phyloP scores from a whole-genome alignment of 2,329 filamentous ascomycete genomes.

The Teratosphaeria pseudoeucalypti region DNA sequence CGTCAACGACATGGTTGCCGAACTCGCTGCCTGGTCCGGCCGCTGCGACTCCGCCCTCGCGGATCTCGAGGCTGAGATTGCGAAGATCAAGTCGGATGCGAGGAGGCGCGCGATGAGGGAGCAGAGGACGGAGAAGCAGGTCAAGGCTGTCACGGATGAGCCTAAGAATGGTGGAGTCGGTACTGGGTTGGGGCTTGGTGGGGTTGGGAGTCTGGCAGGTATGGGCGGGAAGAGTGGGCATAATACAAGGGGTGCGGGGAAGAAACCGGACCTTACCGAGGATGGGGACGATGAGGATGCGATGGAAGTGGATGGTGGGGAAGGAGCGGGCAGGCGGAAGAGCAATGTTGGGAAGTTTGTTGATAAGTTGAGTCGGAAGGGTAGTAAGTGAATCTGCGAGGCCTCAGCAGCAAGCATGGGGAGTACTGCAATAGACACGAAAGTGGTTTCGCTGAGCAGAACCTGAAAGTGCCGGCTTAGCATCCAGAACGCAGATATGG shows the following conservation, averaged over 20 bases:
- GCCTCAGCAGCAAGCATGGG: not conserved
- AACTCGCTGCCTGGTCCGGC: conserved; percentile 64
- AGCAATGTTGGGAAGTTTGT: not conserved
- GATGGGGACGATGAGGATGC: conserved; percentile 21
- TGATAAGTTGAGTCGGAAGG: not conserved
- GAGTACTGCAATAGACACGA: not conserved
- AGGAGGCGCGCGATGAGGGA: conserved; percentile 32
- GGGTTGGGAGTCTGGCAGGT: conserved; percentile 6
- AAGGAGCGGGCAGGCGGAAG: not conserved
- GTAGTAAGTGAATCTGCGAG: not conserved
- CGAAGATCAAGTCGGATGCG: conserved; percentile 46
- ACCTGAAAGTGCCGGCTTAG: not conserved
- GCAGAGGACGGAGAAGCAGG: conserved; percentile 31
- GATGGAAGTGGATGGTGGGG: conserved; percentile 25
- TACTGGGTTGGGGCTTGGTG: not conserved
- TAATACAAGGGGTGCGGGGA: conserved; percentile 4
- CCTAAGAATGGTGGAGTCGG: conserved; percentile 10
- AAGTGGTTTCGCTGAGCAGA: not conserved
- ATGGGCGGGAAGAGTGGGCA: conserved; percentile 2
- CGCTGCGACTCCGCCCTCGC: conserved; percentile 65
- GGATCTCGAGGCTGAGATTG: conserved; percentile 67
- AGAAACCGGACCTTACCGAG: conserved; percentile 6
- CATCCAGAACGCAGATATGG: not conserved
- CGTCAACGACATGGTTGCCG: conserved; percentile 56
- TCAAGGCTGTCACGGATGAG: conserved; percentile 23